Base-by-base conservation (phyloP, 257 asterid species). In the Solanum ossicruentum region DNA sequence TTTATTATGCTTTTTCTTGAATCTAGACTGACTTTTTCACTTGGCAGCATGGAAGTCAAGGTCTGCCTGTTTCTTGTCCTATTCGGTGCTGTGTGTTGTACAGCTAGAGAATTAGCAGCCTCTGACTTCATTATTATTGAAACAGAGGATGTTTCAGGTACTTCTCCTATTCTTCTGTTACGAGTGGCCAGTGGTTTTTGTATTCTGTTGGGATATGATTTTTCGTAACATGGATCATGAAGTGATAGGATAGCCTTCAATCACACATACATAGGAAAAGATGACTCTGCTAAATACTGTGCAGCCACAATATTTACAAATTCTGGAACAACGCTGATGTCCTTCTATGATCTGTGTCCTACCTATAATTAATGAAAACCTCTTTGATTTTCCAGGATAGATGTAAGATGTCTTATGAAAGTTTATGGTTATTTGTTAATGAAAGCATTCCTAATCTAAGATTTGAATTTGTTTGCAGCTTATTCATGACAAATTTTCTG, bases 11-110 rank as follows among this genome's bases (percentile, higher is more conserved):
- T 52, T 23, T 52, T 52, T 28, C 15, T 52, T 78, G 65, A 78
- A 16, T 77, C 28, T 52, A 28, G 49, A 52, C 18, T 63, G 60
- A 63, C 23, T 23, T 17, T 71, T 66, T 84, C 51, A 41, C 67
- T 85, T 88, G 85, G 89, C 92, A 96, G 98, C 89, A 96, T 96
- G 99, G 93, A 92, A 70, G 83, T 84, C 39, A 90, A 90, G 91
- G 90, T 89, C 89, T 88, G 91, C 88, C 80, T 93, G 47, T 54
- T 89, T 84, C 88, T 96, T 65, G 56, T 89, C 49, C 9, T 90
- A 39, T 86, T 92, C 52, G 83, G 93, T 90, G 85, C 88, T 84
- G 86, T 92, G 91, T 84, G 88, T 90, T 88, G 92, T 84, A 71
- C 88, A 85, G 98, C 98, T 56, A 88, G 97, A 84, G 93, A 94